phyloP scores from a whole-genome alignment of 176 grass and related monocot species.

The Oryza australiensis region DNA sequence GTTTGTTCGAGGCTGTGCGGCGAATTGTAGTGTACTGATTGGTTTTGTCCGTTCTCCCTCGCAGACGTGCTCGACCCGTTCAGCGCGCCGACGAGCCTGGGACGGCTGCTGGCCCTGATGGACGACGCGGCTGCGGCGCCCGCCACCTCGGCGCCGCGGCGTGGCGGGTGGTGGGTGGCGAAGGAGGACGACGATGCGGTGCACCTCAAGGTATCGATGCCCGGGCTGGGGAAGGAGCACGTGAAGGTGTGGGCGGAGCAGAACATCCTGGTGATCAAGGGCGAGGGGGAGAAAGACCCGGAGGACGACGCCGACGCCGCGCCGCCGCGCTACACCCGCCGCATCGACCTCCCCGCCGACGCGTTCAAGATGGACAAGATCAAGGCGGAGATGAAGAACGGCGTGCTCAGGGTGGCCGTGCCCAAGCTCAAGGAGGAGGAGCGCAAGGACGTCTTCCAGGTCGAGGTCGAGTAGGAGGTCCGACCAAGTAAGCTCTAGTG shows the following conservation, averaged over 20 bases:
- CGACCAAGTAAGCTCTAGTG: too few species aligned
- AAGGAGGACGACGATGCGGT: slow-evolving; percentile 71
- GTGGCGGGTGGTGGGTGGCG: slow-evolving; percentile 46
- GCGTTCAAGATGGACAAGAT: slow-evolving; percentile 75
- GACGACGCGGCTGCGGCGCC: slow-evolving; percentile 42
- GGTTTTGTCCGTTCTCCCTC: background rate
- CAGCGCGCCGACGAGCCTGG: slow-evolving; percentile 53
- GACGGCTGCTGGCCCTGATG: slow-evolving; percentile 71
- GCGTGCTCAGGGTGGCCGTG: slow-evolving; percentile 78
- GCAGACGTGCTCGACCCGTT: slow-evolving; percentile 75
- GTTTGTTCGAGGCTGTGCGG: background rate
- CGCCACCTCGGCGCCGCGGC: background rate
- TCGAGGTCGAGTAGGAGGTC: slow-evolving; percentile 53
- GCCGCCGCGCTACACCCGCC: slow-evolving; percentile 45
- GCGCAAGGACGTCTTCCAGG: slow-evolving; percentile 69
- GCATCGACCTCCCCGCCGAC: slow-evolving; percentile 56
- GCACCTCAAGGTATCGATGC: slow-evolving; percentile 73
- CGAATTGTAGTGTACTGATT: background rate
- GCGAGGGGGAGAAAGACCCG: slow-evolving; percentile 64
- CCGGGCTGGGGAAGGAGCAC: slow-evolving; percentile 73
- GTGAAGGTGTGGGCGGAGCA: slow-evolving; percentile 74
- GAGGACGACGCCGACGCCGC: slow-evolving; percentile 18
- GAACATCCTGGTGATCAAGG: slow-evolving; percentile 67
- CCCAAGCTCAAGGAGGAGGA: slow-evolving; percentile 75
- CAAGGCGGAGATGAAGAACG: slow-evolving; percentile 95